Conservation (phyloP, 495 filamentous ascomycete genomes). For the Lophiotrema nucula region DNA sequence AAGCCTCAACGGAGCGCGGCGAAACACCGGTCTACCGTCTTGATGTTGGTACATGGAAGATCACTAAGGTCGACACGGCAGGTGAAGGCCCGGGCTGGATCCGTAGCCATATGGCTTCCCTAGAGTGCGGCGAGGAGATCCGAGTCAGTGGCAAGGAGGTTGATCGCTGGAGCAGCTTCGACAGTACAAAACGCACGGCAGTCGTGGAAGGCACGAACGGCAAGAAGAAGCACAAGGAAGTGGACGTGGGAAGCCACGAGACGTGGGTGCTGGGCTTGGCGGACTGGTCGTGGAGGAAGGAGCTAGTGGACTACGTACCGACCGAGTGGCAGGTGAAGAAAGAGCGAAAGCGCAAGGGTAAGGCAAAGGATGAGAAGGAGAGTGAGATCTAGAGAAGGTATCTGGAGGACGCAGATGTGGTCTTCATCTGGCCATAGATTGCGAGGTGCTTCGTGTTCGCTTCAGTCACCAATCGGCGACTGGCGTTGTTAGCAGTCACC, state of each 20-base stretch:
- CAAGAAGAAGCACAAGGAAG: neutral
- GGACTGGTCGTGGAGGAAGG: neutral
- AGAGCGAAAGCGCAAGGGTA: neutral
- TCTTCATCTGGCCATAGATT: too few species aligned
- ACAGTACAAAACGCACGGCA: too few species aligned
- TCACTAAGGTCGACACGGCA: neutral
- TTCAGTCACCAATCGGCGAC: too few species aligned
- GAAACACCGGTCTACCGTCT: constrained; percentile 1
- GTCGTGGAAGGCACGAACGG: too few species aligned
- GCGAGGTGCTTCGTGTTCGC: too few species aligned
- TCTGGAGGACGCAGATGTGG: too few species aligned
- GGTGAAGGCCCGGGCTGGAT: constrained; percentile 7
- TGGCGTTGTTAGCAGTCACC: too few species aligned
- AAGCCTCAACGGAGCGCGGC: neutral
- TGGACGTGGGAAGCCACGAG: neutral
- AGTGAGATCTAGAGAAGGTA: neutral
- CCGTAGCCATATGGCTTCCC: neutral
- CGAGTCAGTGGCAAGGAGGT: neutral
- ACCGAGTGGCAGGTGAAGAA: neutral
- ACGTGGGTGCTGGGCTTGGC: neutral
- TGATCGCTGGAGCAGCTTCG: too few species aligned
- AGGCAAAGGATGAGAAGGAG: neutral
- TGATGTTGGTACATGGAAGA: neutral
- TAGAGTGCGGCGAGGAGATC: neutral
- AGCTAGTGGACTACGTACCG: neutral